A percentile compares a stretch with the other conserved stretches of the same genome.
Evolutionary conservation across 805 yeast genomes (phyloP).

Genomic region (Spencermartinsiella europaea): DNA sequence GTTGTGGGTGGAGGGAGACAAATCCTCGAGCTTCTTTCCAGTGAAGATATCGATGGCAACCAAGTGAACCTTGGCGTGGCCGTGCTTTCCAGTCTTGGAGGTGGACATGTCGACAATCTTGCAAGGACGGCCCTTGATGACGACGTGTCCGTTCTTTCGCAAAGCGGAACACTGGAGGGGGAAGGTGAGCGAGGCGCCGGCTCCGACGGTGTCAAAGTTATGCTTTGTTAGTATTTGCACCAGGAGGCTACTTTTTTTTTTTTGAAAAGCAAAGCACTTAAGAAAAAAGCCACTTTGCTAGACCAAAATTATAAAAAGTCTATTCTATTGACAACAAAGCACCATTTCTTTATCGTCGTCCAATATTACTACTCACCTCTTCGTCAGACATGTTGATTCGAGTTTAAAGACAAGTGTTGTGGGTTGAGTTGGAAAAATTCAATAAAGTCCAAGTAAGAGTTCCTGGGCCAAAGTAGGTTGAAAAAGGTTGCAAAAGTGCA

Average conservation of each 20-base stretch:
- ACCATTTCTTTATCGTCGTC: too few relatives aligned
- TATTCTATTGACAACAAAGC: too few relatives aligned
- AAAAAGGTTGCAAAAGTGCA: too few relatives aligned
- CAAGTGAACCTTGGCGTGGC: slow-evolving; percentile 99
- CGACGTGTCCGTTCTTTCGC: slow-evolving; percentile 99
- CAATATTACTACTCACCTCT: slow-evolving; percentile 8
- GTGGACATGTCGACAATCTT: slow-evolving; percentile 99
- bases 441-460: too few relatives aligned
- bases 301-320: too few relatives aligned
- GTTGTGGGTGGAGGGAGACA: slow-evolving; percentile 99
- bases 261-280: too few relatives aligned
- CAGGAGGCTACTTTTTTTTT: too few relatives aligned
- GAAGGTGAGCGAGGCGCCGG: slow-evolving; percentile 97
- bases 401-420: neutral
- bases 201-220: slow-evolving; percentile 95
- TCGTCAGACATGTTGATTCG: slow-evolving; percentile 6
- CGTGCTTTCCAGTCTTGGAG: slow-evolving; percentile 99
- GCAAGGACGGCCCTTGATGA: slow-evolving; percentile 98
- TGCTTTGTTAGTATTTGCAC: too few relatives aligned
- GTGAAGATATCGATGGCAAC: slow-evolving; percentile 99
- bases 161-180: slow-evolving; percentile 99
- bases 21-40: slow-evolving; percentile 98
- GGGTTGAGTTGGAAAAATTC: neutral
- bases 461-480: too few relatives aligned
- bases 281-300: too few relatives aligned